Base-by-base conservation (phyloP, 768 basidiomycete species). In the Boletellus ananas region DNA sequence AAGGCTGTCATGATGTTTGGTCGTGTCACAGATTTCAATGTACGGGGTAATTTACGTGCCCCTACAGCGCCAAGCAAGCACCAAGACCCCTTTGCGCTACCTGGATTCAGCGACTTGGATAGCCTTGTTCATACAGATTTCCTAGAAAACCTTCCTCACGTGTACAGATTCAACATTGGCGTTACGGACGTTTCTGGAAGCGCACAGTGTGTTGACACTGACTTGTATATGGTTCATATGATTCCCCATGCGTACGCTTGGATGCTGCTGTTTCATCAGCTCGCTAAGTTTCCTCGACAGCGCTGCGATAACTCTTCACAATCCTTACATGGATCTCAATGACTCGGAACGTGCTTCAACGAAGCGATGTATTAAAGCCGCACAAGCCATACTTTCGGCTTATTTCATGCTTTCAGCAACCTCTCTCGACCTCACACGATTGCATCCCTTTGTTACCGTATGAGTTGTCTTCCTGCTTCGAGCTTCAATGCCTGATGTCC, bases 1-100 rank as follows among this genome's bases (percentile, higher is more conserved):
- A 93, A 93, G 62, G 79, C 84, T 3, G 74, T 88, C 38, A 90
- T 93, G 87, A 66, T 92, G 23, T 92, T 91, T 61, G 90, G 90
- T 36, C 79, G 76, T 40, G 88, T 93, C 16, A 93, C 89, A 3
- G 90, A 93, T 66, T 90, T 81, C 66, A 90, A 86, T 58, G 87
- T 90, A 23, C 81, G 89, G 23, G 79, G 81, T 31, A 85, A 82
- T 60, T 70, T 91, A 33, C 81, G 83, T 29, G 79, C 80, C 14
- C 76, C 78, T n/a, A 79, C 79, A 8, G 77, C 81, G 0, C 80
- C 83, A 11, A 83, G 79, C 69, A 87, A 84, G 59, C 80, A 76
- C 50, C 85, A 87, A 59, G 84, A 88, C 57, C 87, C 88, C 1
- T 90, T 84, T 62, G 72, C 70, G 23, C 62, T 84, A 13, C 75